Evolutionary conservation across 306 rosid genomes (phyloP).

Genomic region (Sicyos baderoa): DNA sequence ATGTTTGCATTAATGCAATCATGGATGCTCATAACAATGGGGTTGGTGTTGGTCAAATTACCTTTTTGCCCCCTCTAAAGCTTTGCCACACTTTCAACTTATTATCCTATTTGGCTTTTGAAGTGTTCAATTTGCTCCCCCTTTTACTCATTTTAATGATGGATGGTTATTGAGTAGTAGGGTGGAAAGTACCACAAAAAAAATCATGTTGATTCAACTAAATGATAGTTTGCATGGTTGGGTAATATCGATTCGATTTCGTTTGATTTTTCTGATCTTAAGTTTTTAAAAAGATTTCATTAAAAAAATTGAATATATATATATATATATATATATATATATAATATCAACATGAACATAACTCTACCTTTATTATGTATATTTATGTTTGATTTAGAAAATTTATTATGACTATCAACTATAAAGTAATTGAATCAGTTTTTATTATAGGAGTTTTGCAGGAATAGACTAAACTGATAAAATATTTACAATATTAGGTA

Average conservation of each 20-base stretch:
- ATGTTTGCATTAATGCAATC: constrained; percentile 15
- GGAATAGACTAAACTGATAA: too few relatives aligned
- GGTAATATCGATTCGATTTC: neutral
- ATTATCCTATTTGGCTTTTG: constrained; percentile 10
- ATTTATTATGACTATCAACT: too few relatives aligned
- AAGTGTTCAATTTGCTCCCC: neutral
- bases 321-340: too few relatives aligned
- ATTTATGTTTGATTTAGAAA: too few relatives aligned
- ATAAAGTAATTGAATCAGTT: too few relatives aligned
- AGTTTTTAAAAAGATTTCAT: neutral
- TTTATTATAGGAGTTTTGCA: too few relatives aligned
- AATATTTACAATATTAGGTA: too few relatives aligned
- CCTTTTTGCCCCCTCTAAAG: constrained; percentile 25
- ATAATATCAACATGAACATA: too few relatives aligned
- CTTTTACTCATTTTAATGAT: constrained; percentile 6
- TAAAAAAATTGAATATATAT: neutral
- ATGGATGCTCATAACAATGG: constrained; percentile 21
- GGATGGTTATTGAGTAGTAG: constrained; percentile 14
- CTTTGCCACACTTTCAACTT: neutral
- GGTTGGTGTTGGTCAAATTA: constrained; percentile 23
- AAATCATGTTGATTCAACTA: too few relatives aligned
- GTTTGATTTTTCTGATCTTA: neutral
- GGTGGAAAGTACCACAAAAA: constrained; percentile 10
- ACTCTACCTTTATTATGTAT: too few relatives aligned
- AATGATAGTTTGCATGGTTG: constrained; percentile 8